Base-by-base conservation (phyloP, 768 basidiomycete genomes). In the Gymnopilus junonius region DNA sequence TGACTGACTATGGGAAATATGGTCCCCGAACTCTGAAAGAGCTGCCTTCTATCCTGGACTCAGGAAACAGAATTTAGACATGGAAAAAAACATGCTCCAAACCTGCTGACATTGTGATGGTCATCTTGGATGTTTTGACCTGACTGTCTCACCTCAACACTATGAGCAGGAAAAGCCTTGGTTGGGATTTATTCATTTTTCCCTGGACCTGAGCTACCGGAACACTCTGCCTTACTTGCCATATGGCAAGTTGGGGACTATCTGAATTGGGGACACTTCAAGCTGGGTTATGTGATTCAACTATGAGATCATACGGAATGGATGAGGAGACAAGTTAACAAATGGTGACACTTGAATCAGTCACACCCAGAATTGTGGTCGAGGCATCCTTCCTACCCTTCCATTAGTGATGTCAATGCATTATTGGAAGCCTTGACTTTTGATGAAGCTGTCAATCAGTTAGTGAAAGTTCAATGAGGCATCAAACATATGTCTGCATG, bases 101-200 rank as follows among this genome's bases (percentile, higher is more conserved):
- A 39, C 61, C n/a, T 32, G 27, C 1, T 3, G 51, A 3, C 37
- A 64, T 1, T 62, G 45, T 39, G 66, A 68, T n/a, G 65, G 69
- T 1, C 67, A 64, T 31, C 37, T 59, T 0, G 68, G 68, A 23
- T 57, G 51, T 3, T 69, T 64, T 25, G 66, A 71, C 35, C 63
- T 43, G 12, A 63, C 65, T 0, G 40, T 55, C 1, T 56, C 56
- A 3, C 67, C 67, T 14, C 65, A 69, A 27, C 39, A 45, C 3
- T 62, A n/a, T 12, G 46, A 58, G 8, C 21, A 35, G 0, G 6
- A 27, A 4, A 2, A 2, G 0, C 57, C 60, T 29, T 65, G 64
- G 64, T 21, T 58, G 2, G 48, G 48, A 5, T 65, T 62, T 27
- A 50, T 65, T 4, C 45, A 34, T 10, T 21, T 21, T 0, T 15